Base-by-base conservation (phyloP, 306 rosid genomes). In the Prunus kanzakura region DNA sequence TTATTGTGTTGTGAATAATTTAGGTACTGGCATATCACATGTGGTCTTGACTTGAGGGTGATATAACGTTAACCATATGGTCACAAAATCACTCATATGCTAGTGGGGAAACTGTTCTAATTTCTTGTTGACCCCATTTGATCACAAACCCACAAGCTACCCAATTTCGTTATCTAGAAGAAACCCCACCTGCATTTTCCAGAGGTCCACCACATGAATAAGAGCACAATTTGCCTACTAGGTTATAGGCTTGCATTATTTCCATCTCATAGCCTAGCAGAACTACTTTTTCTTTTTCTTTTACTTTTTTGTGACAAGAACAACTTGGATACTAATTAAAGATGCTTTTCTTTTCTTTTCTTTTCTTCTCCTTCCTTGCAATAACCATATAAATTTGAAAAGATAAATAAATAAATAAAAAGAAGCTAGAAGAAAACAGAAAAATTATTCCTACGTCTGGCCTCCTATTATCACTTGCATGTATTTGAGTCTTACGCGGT, bases 311-410 rank as follows among this genome's bases (percentile, higher is more conserved):
- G 43, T 38, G 43, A 38, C 43, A 38, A 38, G 43, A 38, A 38
- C 43, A 1, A 7, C 43, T 74, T 76, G 64, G 51, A 23, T 66
- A 0, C 67, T 57, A 64, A 41, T 38, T 38, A 14, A 60, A 84
- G 87, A 86, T 86, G 76, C 89, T 72, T 35, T 85, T 86, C 80
- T 84, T 82, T 76, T 83, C 80, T 84, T 82, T 76, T 83, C 81
- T 46, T 82, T 76, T 83, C 80, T 46, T 68, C 50, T 32, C 27
- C 47, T 78, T 69, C 27, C 49, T 78, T 69, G 35, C 16, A 51
- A 13, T 38, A 3, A 51, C 30, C 27, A 66, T 54, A 32, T 19
- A 25, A 11, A 8, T 15, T 13, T 27, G 46, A 57, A 62, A 78
- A 78, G 64, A 8, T 19, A 50, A 27, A 14, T 57, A 15, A 4